Base-by-base conservation (phyloP, 164 flowering plant genomes). In the Pachysandra terminalis region DNA sequence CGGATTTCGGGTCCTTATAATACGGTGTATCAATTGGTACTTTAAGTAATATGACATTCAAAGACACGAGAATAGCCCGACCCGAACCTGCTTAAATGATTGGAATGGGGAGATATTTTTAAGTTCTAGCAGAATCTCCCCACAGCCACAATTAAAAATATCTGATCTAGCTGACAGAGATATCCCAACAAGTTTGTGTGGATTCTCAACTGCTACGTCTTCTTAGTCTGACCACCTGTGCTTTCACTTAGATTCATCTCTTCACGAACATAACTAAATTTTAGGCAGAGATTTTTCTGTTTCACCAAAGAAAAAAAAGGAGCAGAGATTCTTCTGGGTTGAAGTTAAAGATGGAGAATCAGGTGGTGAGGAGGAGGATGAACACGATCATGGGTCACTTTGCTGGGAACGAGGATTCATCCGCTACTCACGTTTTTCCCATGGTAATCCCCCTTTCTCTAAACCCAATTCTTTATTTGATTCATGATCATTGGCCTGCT, bases 381-480 rank as follows among this genome's bases (percentile, higher is more conserved):
- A 52, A 35, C 69, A 64, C 40, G 53, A 69, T 74, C 60, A 54
- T 48, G 53, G 51, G 73, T 45, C 77, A 74, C 65, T 69, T 74
- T 23, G 62, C 57, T 35, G 68, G 51, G 53, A 68, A 27, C 40
- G 66, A 74, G 40, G 70, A 74, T 41, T 21, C 60, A 23, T 53
- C 69, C 27, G 73, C 77, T 49, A 71, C 67, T 17, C 74, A 71
- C 22, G 32, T 81, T 64, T 69, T 74, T 37, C 83, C 85, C 59
- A 19, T 78, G 83, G 85, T 82, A 73, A 54, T 3, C 27, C 21
- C 17, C 66, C 16, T 32, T 16, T 24, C n/a, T n/a, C n/a, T n/a
- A n/a, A n/a, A n/a, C n/a, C n/a, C n/a, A n/a, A n/a, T n/a, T 32
- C 7, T 32, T 32, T 7, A 3, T 32, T 32, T 32, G 37, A 32